Evolutionary conservation across 805 yeast species (phyloP).

Genomic region (Saturnispora diversa): DNA sequence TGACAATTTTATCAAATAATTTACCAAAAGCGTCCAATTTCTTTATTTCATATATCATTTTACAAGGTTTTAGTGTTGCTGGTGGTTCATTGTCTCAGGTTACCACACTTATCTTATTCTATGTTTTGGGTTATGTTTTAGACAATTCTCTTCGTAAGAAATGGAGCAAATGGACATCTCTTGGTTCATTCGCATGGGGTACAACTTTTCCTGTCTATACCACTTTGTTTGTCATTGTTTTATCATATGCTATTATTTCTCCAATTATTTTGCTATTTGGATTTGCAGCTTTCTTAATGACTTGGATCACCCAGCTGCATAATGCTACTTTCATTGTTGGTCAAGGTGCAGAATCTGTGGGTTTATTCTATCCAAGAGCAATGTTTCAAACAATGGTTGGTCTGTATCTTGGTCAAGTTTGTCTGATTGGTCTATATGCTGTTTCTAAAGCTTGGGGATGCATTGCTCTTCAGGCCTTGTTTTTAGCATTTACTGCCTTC

Average conservation of each 20-base stretch:
- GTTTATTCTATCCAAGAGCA: slow-evolving; percentile 81
- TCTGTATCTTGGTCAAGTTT: slow-evolving; percentile 76
- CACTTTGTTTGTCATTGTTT: slow-evolving; percentile 58
- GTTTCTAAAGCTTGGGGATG: slow-evolving; percentile 97
- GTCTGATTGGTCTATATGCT: slow-evolving; percentile 76
- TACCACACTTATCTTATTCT: slow-evolving; percentile 49
- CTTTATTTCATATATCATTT: slow-evolving; percentile 55
- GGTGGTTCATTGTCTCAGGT: slow-evolving; percentile 62
- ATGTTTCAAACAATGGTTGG: slow-evolving; percentile 84
- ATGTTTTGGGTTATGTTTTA: slow-evolving; percentile 45
- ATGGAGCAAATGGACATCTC: slow-evolving; percentile 47
- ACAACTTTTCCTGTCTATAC: slow-evolving; percentile 71
- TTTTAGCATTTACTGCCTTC: slow-evolving; percentile 57
- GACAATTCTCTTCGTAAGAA: slow-evolving; percentile 65
- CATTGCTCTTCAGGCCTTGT: slow-evolving; percentile 62
- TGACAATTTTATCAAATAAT: slow-evolving; percentile 53
- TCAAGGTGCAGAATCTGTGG: slow-evolving; percentile 68
- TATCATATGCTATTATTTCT: slow-evolving; percentile 65
- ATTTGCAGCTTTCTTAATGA: slow-evolving; percentile 55
- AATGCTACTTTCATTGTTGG: slow-evolving; percentile 63
- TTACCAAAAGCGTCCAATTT: slow-evolving; percentile 70
- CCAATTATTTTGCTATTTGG: slow-evolving; percentile 79
- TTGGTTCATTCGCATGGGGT: slow-evolving; percentile 59
- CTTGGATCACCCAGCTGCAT: slow-evolving; percentile 73
- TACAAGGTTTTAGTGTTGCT: slow-evolving; percentile 61